Evolutionary conservation across 306 rosid species (phyloP), one percentile per base, ranked within the genome.

Genomic region (Castanea crenata): DNA sequence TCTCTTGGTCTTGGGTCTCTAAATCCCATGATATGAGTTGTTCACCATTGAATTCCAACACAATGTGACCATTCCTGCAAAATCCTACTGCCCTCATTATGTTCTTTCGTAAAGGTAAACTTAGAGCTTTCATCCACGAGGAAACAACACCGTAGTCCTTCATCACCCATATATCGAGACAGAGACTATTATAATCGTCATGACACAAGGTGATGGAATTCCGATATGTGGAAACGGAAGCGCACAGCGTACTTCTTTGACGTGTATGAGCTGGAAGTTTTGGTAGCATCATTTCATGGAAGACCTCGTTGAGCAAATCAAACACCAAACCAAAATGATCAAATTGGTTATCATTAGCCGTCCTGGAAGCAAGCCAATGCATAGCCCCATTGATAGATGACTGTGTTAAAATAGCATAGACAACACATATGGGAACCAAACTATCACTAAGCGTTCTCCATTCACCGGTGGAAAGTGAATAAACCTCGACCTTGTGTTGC

Each of bases 101-200:
- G 11, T 61, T 25, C 25, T 9, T 20, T 11, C 10, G 6, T 6
- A 38, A 38, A 38, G 44, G 10, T 38, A 38, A 38, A 38, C 10
- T 9, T 11, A 25, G 11, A 18, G 23, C 69, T 27, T 63, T 83
- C 9, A 8, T 75, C 87, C 87, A 83, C n/a, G 87, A 79, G 16
- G 56, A 74, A 44, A 38, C 75, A 34, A 55, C 75, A 54, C 81
- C 83, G 46, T 83, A 79, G 25, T 83, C 86, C 49, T 75, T 83
- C 86, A 83, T 83, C 12, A 79, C 64, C 87, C 87, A 83, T n/a
- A 79, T 79, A 16, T 62, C 34, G 10, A 38, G 44, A 38, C 44
- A 38, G 10, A 38, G 44, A 38, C 44, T 38, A 38, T 38, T 38
- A 38, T 6, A 0, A 38, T 38, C 44, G 44, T 38, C 10, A 46